phyloP scores from a whole-genome alignment of 768 basidiomycete genomes.

The Tulasnella calospora region DNA sequence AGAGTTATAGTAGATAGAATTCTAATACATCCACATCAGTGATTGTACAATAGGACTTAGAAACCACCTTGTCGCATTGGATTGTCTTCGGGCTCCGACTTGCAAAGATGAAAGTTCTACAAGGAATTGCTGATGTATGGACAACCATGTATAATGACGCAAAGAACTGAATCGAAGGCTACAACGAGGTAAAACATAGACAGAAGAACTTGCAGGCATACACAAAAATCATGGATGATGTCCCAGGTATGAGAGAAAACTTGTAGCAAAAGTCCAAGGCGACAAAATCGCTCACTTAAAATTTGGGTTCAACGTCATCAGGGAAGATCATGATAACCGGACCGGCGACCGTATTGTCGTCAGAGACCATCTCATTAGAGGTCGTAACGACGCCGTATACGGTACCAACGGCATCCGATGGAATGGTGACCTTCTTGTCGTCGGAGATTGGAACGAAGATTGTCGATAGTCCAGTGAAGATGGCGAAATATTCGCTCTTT shows the following conservation, averaged over 20 bases:
- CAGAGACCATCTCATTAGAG: slow-evolving; percentile 39
- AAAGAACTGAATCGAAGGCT: neutral
- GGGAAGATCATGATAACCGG: slow-evolving; percentile 31
- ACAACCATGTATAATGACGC: neutral
- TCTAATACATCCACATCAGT: no score
- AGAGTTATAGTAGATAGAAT: no score
- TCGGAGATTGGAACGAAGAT: slow-evolving; percentile 41
- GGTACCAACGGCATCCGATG: slow-evolving; percentile 44
- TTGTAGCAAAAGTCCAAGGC: neutral
- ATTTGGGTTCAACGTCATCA: neutral
- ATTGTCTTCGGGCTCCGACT: no score
- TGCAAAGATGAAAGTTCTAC: no score
- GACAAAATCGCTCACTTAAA: neutral
- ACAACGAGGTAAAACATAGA: neutral
- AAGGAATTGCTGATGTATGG: neutral
- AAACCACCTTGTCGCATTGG: no score
- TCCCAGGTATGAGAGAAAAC: neutral
- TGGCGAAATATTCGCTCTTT: slow-evolving; percentile 20
- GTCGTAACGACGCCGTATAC: slow-evolving; percentile 51
- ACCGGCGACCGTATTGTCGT: slow-evolving; percentile 54
- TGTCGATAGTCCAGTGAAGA: slow-evolving; percentile 35
- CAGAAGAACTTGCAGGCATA: neutral
- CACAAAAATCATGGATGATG: neutral
- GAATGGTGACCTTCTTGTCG: slow-evolving; percentile 39
- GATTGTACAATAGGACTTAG: no score